These are phyloP conservation scores for Zizania palustris DNA, from an alignment of 202 grass and related monocot genomes.

Conservation along the genomic window DNA sequence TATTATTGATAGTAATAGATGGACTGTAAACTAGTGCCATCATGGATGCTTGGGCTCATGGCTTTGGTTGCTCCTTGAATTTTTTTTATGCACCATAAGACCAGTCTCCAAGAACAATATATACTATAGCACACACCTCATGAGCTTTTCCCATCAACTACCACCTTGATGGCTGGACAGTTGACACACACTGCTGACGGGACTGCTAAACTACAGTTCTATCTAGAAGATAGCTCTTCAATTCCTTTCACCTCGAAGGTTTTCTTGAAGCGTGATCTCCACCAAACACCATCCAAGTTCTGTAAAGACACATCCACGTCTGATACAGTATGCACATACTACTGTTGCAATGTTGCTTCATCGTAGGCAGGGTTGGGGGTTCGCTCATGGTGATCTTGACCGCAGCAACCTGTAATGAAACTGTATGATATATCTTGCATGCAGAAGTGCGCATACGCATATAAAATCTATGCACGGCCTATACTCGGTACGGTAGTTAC, in stretches of 20 bases:
- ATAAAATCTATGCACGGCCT: too few species aligned
- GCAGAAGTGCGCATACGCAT: too few species aligned
- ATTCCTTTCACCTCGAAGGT: not conserved
- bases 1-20: not conserved
- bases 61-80: slow-evolving; percentile 1
- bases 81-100: not conserved
- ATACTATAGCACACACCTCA: not conserved
- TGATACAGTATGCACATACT: not conserved
- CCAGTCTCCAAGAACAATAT: not conserved
- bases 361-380: not conserved
- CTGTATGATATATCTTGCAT: too few species aligned
- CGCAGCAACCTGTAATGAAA: too few species aligned
- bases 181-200: not conserved
- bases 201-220: slow-evolving; percentile 32
- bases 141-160: slow-evolving; percentile 3
- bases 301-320: not conserved
- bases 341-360: not conserved
- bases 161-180: not conserved
- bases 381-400: not conserved
- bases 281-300: slow-evolving; percentile 13
- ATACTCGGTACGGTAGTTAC: too few species aligned
- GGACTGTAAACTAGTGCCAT: not conserved
- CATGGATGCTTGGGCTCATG: not conserved
- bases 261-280: not conserved
- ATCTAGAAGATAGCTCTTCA: slow-evolving; percentile 40